Percentiles rank a stretch among this genome's conserved stretches.
These are phyloP conservation scores for Yamadazyma sp. DNA, from an alignment of 1,139 yeast genomes.

Conservation along the genomic window DNA sequence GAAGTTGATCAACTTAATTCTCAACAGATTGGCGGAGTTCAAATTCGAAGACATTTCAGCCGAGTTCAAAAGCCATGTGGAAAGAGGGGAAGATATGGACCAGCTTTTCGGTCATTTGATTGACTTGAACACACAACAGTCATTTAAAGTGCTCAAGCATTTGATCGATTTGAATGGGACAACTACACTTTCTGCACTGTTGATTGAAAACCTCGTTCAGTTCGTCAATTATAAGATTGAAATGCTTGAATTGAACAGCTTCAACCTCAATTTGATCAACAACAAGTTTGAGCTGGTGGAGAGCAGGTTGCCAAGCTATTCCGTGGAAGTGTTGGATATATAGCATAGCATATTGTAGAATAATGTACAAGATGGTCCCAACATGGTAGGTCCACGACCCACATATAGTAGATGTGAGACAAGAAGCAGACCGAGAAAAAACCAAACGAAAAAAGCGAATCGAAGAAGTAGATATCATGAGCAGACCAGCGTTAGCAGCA, in stretches of 20 bases:
- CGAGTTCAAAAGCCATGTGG: conserved; percentile 20
- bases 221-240: conserved; percentile 51
- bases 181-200: conserved; percentile 51
- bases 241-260: conserved; percentile 50
- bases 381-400: not conserved
- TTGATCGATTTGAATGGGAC: conserved; percentile 71
- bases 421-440: not conserved
- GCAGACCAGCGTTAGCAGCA: conserved; percentile 44
- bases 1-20: conserved; percentile 58
- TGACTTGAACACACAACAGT: conserved; percentile 38
- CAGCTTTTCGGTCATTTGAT: conserved; percentile 33
- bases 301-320: conserved; percentile 46
- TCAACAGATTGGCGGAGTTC: conserved; percentile 11
- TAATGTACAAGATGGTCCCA: too few relatives aligned
- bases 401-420: not conserved
- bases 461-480: conserved; percentile 4
- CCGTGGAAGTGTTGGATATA: conserved; percentile 35
- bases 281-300: conserved; percentile 36
- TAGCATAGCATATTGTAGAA: conserved; percentile 4
- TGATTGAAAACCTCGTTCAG: conserved; percentile 44
- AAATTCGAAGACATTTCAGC: conserved; percentile 44
- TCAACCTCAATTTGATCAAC: conserved; percentile 55
- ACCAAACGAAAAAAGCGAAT: not conserved
- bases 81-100: conserved; percentile 19
- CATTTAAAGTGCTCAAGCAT: conserved; percentile 61